A percentile compares a stretch with the other conserved stretches of the same genome.
Evolutionary conservation across 176 grass and related monocot species (phyloP).

Genomic region (Oryza longistaminata): DNA sequence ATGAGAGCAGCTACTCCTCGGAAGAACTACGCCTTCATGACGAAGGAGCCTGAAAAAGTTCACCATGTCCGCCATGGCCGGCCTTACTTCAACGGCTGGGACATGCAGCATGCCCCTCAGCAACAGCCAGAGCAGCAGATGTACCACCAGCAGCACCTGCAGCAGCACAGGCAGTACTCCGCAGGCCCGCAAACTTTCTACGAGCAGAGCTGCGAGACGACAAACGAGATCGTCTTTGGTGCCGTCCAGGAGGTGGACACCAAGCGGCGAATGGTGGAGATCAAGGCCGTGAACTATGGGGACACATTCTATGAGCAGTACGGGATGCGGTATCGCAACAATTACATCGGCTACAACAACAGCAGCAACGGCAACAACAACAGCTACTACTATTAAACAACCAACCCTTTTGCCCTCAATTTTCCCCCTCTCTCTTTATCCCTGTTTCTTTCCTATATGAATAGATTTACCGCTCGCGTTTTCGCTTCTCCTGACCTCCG

Average conservation of each 20-base stretch:
- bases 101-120: slow-evolving; percentile 34
- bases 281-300: slow-evolving; percentile 92
- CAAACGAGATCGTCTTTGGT: slow-evolving; percentile 94
- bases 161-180: slow-evolving; percentile 89
- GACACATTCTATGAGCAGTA: slow-evolving; percentile 80
- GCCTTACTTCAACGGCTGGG: slow-evolving; percentile 56
- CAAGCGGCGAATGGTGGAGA: slow-evolving; percentile 74
- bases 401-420: neutral
- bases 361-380: slow-evolving; percentile 37
- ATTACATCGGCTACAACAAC: slow-evolving; percentile 73
- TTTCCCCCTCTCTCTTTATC: neutral
- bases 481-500: neutral
- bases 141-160: slow-evolving; percentile 69
- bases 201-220: slow-evolving; percentile 83
- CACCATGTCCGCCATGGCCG: slow-evolving; percentile 62
- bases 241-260: slow-evolving; percentile 88
- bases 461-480: slow-evolving; percentile 10
- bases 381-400: slow-evolving; percentile 47
- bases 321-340: slow-evolving; percentile 78
- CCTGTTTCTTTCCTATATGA: slow-evolving; percentile 28
- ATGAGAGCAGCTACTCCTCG: slow-evolving; percentile 62
- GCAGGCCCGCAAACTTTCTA: slow-evolving; percentile 78
- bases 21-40: slow-evolving; percentile 84
- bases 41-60: slow-evolving; percentile 75
- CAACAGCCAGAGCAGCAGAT: slow-evolving; percentile 57